Conservation (phyloP, 441 rosid genomes). For the Croton setiger region DNA sequence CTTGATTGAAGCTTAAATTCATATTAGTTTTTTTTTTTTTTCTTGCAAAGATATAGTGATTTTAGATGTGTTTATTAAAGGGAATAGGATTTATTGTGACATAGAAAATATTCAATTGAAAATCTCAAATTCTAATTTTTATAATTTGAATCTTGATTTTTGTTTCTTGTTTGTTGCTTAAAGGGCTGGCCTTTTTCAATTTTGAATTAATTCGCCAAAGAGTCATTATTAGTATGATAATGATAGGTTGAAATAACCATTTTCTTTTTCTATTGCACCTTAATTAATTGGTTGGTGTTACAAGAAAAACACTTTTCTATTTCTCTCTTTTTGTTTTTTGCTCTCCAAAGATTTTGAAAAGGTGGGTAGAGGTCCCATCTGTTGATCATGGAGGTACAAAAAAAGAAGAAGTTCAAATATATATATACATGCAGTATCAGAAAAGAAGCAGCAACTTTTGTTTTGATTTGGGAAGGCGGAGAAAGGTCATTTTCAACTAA, state of each 20-base stretch:
- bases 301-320: not conserved
- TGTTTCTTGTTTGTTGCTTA: no score
- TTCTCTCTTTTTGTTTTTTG: not conserved
- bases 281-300: not conserved
- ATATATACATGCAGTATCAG: not conserved
- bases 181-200: not conserved
- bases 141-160: constrained; percentile 14
- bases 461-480: constrained; percentile 27
- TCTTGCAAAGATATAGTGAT: constrained; percentile 23
- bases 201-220: constrained; percentile 5
- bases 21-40: constrained; percentile 5
- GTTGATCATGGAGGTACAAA: not conserved
- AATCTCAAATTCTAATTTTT: constrained; percentile 17
- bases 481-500: constrained; percentile 20
- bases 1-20: constrained; percentile 33
- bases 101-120: constrained; percentile 23
- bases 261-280: not conserved
- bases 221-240: constrained; percentile 10
- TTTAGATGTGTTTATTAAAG: constrained; percentile 22
- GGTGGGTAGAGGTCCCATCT: constrained; percentile 9
- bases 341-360: not conserved
- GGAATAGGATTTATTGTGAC: constrained; percentile 15
- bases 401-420: not conserved
- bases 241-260: constrained; percentile 29
- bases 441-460: constrained; percentile 16